phyloP scores from a whole-genome alignment of 495 filamentous ascomycete genomes.

The Neurospora sp. region DNA sequence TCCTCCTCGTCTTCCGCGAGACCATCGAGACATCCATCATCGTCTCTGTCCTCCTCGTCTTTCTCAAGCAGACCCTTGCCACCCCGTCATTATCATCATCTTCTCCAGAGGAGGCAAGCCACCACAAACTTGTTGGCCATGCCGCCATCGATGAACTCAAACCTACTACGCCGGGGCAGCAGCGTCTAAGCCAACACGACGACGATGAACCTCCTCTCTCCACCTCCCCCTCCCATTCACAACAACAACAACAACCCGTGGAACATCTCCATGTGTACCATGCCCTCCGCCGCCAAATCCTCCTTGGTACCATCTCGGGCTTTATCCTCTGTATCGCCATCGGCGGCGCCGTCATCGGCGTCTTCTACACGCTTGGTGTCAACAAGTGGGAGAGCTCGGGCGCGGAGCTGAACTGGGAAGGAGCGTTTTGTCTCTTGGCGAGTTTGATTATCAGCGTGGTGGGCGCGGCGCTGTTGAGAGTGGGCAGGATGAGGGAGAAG shows the following conservation, averaged over 20 bases:
- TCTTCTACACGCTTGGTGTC: constrained; percentile 62
- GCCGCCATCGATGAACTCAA: not conserved
- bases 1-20: constrained; percentile 83
- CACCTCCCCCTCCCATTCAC: not conserved
- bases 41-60: constrained; percentile 72
- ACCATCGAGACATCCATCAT: constrained; percentile 72
- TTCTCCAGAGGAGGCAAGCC: constrained; percentile 37
- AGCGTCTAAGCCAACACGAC: not conserved
- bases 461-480: constrained; percentile 67
- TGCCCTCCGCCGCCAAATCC: not conserved
- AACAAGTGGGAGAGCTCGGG: constrained; percentile 49
- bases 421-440: constrained; percentile 59
- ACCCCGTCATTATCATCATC: constrained; percentile 24
- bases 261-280: not conserved
- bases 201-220: not conserved
- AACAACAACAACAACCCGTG: not conserved
- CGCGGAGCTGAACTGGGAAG: constrained; percentile 66
- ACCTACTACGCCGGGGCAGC: not conserved
- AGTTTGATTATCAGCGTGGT: constrained; percentile 69
- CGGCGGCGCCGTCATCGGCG: constrained; percentile 65
- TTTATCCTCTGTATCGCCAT: constrained; percentile 57
- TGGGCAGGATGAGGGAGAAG: constrained; percentile 76
- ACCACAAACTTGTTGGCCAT: not conserved
- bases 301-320: constrained; percentile 48
- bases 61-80: constrained; percentile 65